Evolutionary conservation across 805 yeast species (phyloP), one percentile per base, ranked within the genome.

Genomic region (Dipodascopsis tothii): DNA sequence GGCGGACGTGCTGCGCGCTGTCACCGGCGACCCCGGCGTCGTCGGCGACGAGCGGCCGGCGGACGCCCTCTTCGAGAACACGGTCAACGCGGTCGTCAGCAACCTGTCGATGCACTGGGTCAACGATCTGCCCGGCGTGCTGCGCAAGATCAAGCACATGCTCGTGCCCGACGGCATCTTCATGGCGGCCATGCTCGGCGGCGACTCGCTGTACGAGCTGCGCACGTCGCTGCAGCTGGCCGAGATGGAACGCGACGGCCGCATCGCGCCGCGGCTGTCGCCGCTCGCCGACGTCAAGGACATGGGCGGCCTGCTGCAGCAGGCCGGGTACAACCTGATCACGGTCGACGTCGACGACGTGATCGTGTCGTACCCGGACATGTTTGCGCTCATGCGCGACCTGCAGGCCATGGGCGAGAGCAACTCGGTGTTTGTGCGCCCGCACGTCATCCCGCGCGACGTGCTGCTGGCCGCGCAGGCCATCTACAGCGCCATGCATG

Each of bases 301-400:
- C 58, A 74, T 84, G 46, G 92, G 90, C 1, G 69, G 77, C 16
- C 63, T 85, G 27, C 63, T 85, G 65, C 84, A 78, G 59, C 71
- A 77, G 45, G 87, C 88, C 0, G 84, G 86, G 17, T 85, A 81
- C 68, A 80, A 77, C 54, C 74, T 85, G 72, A 71, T 84, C 40
- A 85, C 95, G 0, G 77, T 85, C 37, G 95, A 85, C 58, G 81
- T 84, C 5, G 94, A 85, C 57, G 94, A 85, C 57, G 74, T 84
- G 20, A 74, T 82, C 3, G 87, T 85, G 11, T 81, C 79, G 17
- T 85, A 79, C 56, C 95, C 94, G 0, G 81, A 80, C 53, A 67
- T 82, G 39, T 67, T 75, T 43, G 71, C 84, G 2, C 62, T 85
- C 33, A 70, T 84, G 66, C 75, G 73, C 41, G 94, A 85, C 52